A percentile compares a stretch with the other conserved stretches of the same genome.
phyloP scores from a whole-genome alignment of 148 eudicot species.

The Camellia japonica region DNA sequence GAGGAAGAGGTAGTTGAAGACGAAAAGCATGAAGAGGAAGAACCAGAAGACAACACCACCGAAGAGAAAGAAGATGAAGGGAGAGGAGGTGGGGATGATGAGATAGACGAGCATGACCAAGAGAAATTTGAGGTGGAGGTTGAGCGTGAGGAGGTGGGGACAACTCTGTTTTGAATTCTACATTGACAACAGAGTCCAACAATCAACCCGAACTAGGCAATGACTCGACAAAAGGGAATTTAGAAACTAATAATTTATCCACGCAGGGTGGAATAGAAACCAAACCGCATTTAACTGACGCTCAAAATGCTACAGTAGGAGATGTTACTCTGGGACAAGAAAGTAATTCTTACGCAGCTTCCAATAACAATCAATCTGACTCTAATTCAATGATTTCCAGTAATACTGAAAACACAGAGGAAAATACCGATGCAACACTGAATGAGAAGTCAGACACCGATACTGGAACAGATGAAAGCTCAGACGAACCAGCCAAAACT shows the following conservation, averaged over 20 bases:
- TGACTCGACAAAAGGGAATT: conserved; percentile 22
- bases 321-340: conserved; percentile 12
- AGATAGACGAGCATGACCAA: conserved; percentile 34
- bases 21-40: conserved; percentile 37
- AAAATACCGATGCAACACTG: conserved; percentile 12
- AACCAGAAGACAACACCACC: conserved; percentile 19
- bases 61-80: conserved; percentile 27
- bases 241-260: conserved; percentile 17
- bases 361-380: conserved; percentile 20
- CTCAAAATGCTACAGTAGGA: conserved; percentile 29
- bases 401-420: conserved; percentile 4
- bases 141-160: conserved; percentile 45
- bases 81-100: conserved; percentile 36
- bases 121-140: conserved; percentile 35
- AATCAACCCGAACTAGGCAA: conserved; percentile 28
- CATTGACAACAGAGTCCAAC: conserved; percentile 12
- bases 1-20: conserved; percentile 34
- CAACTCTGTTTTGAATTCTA: conserved; percentile 36
- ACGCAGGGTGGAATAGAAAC: conserved; percentile 27
- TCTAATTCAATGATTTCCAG: conserved; percentile 23
- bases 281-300: conserved; percentile 16
- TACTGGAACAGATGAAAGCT: conserved; percentile 35
- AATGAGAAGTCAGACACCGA: conserved; percentile 23
- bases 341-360: conserved; percentile 20
- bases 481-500: conserved; percentile 11